Evolutionary conservation across 345 rosid genomes (phyloP).

Genomic region (Pugionium dolabratum): DNA sequence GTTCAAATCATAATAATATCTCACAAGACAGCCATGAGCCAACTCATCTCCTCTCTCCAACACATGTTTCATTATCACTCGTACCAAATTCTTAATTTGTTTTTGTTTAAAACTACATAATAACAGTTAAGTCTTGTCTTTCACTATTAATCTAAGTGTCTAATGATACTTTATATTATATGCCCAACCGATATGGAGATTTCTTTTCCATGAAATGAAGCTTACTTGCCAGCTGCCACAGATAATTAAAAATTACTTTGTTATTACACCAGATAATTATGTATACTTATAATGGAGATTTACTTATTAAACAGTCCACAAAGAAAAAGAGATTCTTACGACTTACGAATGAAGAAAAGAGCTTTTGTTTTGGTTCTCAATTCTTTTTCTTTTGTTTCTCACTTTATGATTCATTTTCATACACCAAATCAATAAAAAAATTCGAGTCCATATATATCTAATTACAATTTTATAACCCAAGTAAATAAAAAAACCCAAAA

Average conservation of each 20-base stretch:
- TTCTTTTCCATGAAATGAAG: neutral
- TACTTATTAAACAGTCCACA: constrained; percentile 26
- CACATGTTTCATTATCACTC: constrained; percentile 35
- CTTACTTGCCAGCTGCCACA: neutral
- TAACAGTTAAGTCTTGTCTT: neutral
- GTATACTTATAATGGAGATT: neutral
- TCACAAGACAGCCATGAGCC: constrained; percentile 35
- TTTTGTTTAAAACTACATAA: neutral
- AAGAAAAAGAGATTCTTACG: neutral
- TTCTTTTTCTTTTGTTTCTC: constrained; percentile 38
- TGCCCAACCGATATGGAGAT: neutral
- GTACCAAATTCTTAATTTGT: constrained; percentile 19
- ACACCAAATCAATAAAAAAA: constrained; percentile 40
- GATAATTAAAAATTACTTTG: neutral
- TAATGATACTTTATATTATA: neutral
- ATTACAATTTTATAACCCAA: constrained; percentile 41
- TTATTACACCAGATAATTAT: too few species aligned
- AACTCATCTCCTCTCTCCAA: constrained; percentile 35
- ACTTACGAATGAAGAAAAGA: constrained; percentile 23
- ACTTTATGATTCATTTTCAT: constrained; percentile 37
- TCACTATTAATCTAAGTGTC: constrained; percentile 1
- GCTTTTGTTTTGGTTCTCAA: constrained; percentile 22
- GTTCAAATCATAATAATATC: constrained; percentile 25
- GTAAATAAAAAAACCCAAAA: constrained; percentile 17
- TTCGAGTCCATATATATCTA: constrained; percentile 34